Evolutionary conservation across 495 filamentous ascomycete genomes (phyloP), one percentile per base, ranked within the genome.

Genomic region (Margaritispora aquatica): DNA sequence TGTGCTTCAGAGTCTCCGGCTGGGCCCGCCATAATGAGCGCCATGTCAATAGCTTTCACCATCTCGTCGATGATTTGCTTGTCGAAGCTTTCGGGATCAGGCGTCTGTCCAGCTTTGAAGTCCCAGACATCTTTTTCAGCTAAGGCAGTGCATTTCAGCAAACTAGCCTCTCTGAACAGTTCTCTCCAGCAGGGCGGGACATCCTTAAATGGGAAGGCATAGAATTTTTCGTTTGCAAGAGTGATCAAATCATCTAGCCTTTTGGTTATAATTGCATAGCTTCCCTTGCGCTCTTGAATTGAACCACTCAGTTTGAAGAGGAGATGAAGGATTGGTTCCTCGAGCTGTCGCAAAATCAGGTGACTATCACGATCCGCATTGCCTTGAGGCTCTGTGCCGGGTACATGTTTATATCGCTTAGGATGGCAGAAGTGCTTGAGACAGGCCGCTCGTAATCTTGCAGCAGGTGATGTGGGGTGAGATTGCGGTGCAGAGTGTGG

Each of bases 11-110:
- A 41, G 26, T 66, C 48, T 1, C 79, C 69, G 2, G 84, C 83
- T 0, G 84, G 88, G 0, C 92, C 94, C 22, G 90, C 80, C 69
- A 96, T 84, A 50, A 96, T 93, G 50, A 94, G 66, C 0, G 89
- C 88, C 68, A 85, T 85, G 62, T 98, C 94, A 22, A 96, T 77
- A n/a, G 85, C 75, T 13, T 75, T 71, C 9, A 76, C 63, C 22
- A 60, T 60, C 27, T 55, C 56, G 57, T 63, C 66, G 27, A 65
- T 34, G 23, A 50, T 22, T 27, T 27, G 20, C 54, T 41, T 24
- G 36, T 50, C 38, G 26, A 26, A 51, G 31, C 19, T 19, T 21
- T n/a, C 54, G n/a, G 19, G 11, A 53, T 55, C 34, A 4, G 17
- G 24, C 38, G 19, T 3, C 19, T 44, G 3, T n/a, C 38, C 38